Evolutionary conservation across 2,329 filamentous ascomycete genomes (phyloP), one percentile per base, ranked within the genome.

Genomic region (Apiospora kogelbergensis): DNA sequence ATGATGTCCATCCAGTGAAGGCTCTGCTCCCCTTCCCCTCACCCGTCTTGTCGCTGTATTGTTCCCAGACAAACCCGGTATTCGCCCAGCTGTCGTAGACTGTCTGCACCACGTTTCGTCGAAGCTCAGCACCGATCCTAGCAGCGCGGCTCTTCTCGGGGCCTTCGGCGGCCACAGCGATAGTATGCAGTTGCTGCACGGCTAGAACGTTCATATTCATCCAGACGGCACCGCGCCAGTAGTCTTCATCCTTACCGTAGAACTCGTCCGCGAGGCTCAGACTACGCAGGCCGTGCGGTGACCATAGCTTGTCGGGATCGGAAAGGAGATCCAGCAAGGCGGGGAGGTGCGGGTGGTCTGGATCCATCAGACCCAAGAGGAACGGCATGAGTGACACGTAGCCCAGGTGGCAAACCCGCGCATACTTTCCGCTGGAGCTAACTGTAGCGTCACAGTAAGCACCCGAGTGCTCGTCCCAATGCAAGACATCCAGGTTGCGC

Each of bases 31-130:
- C 88, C 84, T 98, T 95, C 17, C 96, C 96, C 67, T 88, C 88
- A 63, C 96, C 96, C 3, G 93, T 97, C 75, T 97, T 94, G 0
- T 95, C 93, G 78, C 97, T 93, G 80, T 98, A 99, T 82, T 99
- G 96, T 82, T 99, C 96, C 95, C 95, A 99, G 0, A 95, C 96
- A 78, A 98, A 98, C n/a, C 95, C 95, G 0, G 96, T 98, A 77
- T 93, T 89, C 78, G 91, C 85, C 95, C 95, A 99, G 79, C 90
- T 91, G 69, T 90, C 87, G 83, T 92, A 98, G 20, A 98, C 92
- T 1, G 95, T 98, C 67, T 94, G 88, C 63, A 98, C 92, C 17
- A 99, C 83, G 77, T 97, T 98, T 79, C 87, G 88, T 67, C 96
- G 90, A 65, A 98, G 87, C 37, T 87, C 84, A 20, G 84, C 89